Conservation (phyloP, 176 grass and related monocot genomes). For the Oryza glumipatula region DNA sequence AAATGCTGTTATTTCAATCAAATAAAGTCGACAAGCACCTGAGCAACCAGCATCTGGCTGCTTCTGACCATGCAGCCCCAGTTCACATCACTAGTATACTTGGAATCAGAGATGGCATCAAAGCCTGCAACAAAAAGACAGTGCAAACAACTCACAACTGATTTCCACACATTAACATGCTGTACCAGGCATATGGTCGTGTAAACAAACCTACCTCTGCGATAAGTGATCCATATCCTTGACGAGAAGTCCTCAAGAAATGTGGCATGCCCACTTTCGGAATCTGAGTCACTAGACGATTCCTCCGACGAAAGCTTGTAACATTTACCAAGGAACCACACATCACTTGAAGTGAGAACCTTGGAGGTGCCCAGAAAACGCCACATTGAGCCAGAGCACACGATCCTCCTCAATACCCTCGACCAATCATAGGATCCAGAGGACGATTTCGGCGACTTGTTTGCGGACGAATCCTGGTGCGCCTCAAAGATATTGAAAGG, state of each 20-base stretch:
- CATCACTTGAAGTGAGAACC: conserved; percentile 56
- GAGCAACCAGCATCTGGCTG: conserved; percentile 96
- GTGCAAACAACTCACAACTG: not conserved
- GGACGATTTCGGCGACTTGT: conserved; percentile 32
- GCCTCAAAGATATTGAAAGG: conserved; percentile 76
- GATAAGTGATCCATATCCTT: conserved; percentile 95
- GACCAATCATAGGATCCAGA: conserved; percentile 74
- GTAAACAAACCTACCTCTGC: conserved; percentile 66
- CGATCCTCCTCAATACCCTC: conserved; percentile 67
- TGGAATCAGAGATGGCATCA: conserved; percentile 68
- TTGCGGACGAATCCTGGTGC: conserved; percentile 36
- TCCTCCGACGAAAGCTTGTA: conserved; percentile 60
- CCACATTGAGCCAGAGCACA: conserved; percentile 67
- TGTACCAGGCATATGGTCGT: not conserved
- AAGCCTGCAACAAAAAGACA: conserved; percentile 54
- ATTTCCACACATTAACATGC: not conserved
- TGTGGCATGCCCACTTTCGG: conserved; percentile 38
- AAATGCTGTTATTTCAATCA: not conserved
- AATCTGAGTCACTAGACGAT: conserved; percentile 40
- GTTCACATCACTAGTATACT: conserved; percentile 76
- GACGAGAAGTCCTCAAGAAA: conserved; percentile 86
- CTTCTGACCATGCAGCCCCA: conserved; percentile 99
- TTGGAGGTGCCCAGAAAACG: conserved; percentile 63
- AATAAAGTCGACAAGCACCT: conserved; percentile 43
- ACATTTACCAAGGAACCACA: conserved; percentile 90